A percentile compares a stretch with the other conserved stretches of the same genome.
Conservation (phyloP, 169 alveolate species). For the Plasmodium gallinaceum region DNA sequence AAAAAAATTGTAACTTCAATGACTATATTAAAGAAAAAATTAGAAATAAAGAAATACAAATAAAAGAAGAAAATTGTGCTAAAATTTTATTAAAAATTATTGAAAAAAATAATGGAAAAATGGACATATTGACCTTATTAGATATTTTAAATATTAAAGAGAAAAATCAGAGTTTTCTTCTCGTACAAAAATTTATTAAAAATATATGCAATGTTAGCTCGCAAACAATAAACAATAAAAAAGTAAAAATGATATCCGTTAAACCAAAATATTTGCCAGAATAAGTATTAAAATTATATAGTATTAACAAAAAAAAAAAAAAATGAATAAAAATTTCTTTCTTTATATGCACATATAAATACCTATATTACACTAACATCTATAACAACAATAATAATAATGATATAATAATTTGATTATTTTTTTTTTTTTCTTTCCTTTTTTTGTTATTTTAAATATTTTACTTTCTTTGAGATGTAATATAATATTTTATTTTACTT, state of each 20-base stretch:
- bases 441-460: too few relatives aligned
- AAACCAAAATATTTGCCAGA: constrained; percentile 46
- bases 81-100: constrained; percentile 60
- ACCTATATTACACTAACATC: too few relatives aligned
- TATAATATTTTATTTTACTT: too few relatives aligned
- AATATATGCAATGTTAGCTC: constrained; percentile 67
- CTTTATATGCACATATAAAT: too few relatives aligned
- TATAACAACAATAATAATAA: too few relatives aligned
- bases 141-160: constrained; percentile 74
- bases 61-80: constrained; percentile 72
- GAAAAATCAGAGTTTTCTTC: constrained; percentile 64
- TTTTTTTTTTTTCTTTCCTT: too few relatives aligned
- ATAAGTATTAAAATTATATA: constrained; percentile 8
- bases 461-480: too few relatives aligned
- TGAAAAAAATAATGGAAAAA: constrained; percentile 74
- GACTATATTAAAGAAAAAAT: constrained; percentile 68
- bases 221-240: constrained; percentile 53
- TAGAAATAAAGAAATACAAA: constrained; percentile 71
- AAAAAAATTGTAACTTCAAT: constrained; percentile 40
- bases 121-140: constrained; percentile 49
- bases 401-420: too few relatives aligned
- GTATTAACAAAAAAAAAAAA: background rate
- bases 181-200: constrained; percentile 69
- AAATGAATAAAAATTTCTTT: background rate
- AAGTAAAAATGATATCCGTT: constrained; percentile 67